A percentile compares a stretch with the other conserved stretches of the same genome.
Conservation (phyloP, 139 green algal species). For the Chlorella sp. region DNA sequence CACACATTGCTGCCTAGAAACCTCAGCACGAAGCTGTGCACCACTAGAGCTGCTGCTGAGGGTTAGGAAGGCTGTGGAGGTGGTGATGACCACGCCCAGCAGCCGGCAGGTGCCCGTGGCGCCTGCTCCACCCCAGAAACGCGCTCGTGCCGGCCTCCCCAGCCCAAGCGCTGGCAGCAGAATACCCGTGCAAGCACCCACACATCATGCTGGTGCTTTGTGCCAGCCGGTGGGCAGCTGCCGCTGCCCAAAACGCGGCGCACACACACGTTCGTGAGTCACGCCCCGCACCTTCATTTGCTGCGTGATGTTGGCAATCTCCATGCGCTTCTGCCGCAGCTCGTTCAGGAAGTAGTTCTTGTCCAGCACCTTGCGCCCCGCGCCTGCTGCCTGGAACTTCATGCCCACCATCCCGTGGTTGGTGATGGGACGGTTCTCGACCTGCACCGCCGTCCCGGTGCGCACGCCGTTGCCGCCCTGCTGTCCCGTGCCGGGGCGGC, state of each 20-base stretch:
- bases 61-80: too few relatives aligned
- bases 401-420: constrained; percentile 41
- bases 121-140: background rate
- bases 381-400: constrained; percentile 8
- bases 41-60: too few relatives aligned
- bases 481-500: constrained; percentile 23
- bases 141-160: background rate
- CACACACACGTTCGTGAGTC: background rate
- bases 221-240: background rate
- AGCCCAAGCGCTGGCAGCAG: background rate
- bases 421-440: constrained; percentile 39
- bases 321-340: constrained; percentile 58
- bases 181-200: background rate
- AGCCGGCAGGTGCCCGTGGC: background rate
- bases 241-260: too few relatives aligned
- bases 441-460: constrained; percentile 21
- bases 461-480: constrained; percentile 9
- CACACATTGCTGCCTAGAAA: background rate
- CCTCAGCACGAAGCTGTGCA: too few relatives aligned
- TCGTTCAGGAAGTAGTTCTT: constrained; percentile 62
- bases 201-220: background rate
- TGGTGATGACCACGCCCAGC: too few relatives aligned
- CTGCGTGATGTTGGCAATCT: constrained; percentile 49
- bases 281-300: constrained; percentile 40
- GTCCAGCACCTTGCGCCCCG: constrained; percentile 57